Evolutionary conservation across 2,329 filamentous ascomycete genomes (phyloP).

Genomic region (Talaromyces piceae): DNA sequence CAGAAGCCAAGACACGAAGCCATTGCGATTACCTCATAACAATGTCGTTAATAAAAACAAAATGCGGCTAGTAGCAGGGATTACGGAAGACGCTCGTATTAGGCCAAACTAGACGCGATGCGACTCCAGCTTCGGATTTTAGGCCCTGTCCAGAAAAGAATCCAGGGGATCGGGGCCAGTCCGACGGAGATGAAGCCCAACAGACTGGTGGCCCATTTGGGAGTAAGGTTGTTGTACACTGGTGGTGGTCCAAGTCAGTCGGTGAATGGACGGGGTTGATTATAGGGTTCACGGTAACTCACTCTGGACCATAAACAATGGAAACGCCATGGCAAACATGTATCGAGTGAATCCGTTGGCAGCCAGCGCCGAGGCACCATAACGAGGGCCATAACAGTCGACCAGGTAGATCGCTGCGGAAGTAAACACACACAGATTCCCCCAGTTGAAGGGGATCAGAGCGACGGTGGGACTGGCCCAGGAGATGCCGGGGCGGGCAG

Average conservation of each 20-base stretch:
- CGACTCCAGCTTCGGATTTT: slow-evolving; percentile 22
- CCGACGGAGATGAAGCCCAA: slow-evolving; percentile 31
- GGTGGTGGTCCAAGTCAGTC: neutral
- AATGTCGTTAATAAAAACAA: too few species aligned
- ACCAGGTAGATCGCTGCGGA: slow-evolving; percentile 9
- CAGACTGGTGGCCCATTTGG: slow-evolving; percentile 32
- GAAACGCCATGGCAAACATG: slow-evolving; percentile 25
- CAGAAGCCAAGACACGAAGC: neutral
- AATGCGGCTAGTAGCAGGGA: too few species aligned
- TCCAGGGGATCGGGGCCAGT: slow-evolving; percentile 31
- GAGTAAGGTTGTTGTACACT: slow-evolving; percentile 29
- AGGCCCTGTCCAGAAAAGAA: slow-evolving; percentile 31
- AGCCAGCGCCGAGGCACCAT: slow-evolving; percentile 11
- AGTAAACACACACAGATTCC: neutral
- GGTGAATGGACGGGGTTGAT: neutral
- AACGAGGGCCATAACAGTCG: slow-evolving; percentile 5
- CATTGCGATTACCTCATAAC: too few species aligned
- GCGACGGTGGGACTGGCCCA: neutral
- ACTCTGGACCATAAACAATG: slow-evolving; percentile 26
- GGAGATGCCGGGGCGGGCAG: neutral
- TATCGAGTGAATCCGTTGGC: slow-evolving; percentile 10
- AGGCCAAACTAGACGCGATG: neutral
- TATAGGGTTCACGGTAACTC: neutral
- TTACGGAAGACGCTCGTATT: too few species aligned
- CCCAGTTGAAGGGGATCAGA: neutral